Percentiles rank a stretch among this genome's conserved stretches.
These are phyloP conservation scores for Yueomyces sp. DNA, from an alignment of 1,139 yeast genomes.

Conservation along the genomic window DNA sequence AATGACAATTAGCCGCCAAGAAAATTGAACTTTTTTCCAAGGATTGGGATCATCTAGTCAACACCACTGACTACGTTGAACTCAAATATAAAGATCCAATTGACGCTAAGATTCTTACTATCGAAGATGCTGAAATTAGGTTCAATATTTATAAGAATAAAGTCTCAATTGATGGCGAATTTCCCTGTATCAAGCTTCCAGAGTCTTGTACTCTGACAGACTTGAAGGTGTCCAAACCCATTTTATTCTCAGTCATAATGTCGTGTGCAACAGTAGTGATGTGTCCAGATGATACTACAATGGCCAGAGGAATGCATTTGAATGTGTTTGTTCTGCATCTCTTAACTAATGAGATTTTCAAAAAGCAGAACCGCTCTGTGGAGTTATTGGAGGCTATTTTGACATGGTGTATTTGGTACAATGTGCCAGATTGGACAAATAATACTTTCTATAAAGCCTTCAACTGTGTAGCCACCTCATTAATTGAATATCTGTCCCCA, in stretches of 20 bases:
- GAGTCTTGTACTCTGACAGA: conserved; percentile 32
- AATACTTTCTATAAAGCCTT: conserved; percentile 67
- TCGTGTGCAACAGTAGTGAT: conserved; percentile 41
- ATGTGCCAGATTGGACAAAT: conserved; percentile 69
- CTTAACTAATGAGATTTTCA: conserved; percentile 48
- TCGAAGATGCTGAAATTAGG: conserved; percentile 37
- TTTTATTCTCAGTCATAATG: conserved; percentile 51
- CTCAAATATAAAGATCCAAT: conserved; percentile 29
- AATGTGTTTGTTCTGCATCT: conserved; percentile 48
- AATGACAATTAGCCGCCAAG: too few relatives aligned
- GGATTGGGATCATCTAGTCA: too few relatives aligned
- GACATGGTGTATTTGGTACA: conserved; percentile 64
- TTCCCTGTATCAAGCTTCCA: conserved; percentile 44
- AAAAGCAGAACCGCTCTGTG: conserved; percentile 59
- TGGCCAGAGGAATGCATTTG: conserved; percentile 30
- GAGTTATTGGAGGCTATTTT: conserved; percentile 55
- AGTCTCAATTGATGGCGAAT: conserved; percentile 27
- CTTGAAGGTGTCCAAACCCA: conserved; percentile 41
- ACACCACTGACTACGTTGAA: too few relatives aligned
- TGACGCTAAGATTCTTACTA: conserved; percentile 31
- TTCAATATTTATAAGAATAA: conserved; percentile 30
- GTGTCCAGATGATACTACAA: conserved; percentile 20
- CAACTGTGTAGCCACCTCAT: conserved; percentile 50
- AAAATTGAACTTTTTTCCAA: too few relatives aligned
- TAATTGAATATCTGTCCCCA: conserved; percentile 68